phyloP scores from a whole-genome alignment of 805 yeast genomes.

The Priceomyces castillae region DNA sequence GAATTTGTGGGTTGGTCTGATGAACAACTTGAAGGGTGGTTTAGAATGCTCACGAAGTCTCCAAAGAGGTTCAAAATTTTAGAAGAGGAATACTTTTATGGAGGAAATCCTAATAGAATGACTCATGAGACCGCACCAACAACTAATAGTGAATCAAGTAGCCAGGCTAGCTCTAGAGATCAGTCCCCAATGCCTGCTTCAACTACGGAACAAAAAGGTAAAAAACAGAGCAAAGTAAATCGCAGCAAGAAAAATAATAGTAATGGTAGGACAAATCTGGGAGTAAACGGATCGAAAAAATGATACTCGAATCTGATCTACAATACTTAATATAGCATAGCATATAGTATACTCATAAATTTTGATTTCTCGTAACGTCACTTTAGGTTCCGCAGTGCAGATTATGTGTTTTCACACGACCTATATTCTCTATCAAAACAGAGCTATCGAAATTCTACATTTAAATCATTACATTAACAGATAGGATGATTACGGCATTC shows the following conservation, averaged over 20 bases:
- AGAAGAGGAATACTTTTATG: conserved; percentile 57
- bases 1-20: conserved; percentile 68
- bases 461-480: too few relatives aligned
- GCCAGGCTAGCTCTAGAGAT: background rate
- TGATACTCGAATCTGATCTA: too few relatives aligned
- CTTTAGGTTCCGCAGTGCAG: too few relatives aligned
- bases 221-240: background rate
- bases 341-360: too few relatives aligned
- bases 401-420: too few relatives aligned
- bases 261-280: too few relatives aligned
- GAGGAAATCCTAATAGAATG: conserved; percentile 18
- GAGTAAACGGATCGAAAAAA: too few relatives aligned
- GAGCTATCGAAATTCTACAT: too few relatives aligned
- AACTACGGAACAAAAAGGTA: background rate
- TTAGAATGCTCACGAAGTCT: conserved; percentile 63
- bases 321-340: too few relatives aligned
- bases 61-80: conserved; percentile 60
- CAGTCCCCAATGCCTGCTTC: background rate
- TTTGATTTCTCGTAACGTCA: too few relatives aligned
- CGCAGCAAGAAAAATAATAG: too few relatives aligned
- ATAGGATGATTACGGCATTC: conserved; percentile 75
- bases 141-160: background rate
- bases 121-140: conserved; percentile 1
- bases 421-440: background rate
- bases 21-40: conserved; percentile 95